Base-by-base conservation (phyloP, 208 protist species). In the Zelonia costaricensis region DNA sequence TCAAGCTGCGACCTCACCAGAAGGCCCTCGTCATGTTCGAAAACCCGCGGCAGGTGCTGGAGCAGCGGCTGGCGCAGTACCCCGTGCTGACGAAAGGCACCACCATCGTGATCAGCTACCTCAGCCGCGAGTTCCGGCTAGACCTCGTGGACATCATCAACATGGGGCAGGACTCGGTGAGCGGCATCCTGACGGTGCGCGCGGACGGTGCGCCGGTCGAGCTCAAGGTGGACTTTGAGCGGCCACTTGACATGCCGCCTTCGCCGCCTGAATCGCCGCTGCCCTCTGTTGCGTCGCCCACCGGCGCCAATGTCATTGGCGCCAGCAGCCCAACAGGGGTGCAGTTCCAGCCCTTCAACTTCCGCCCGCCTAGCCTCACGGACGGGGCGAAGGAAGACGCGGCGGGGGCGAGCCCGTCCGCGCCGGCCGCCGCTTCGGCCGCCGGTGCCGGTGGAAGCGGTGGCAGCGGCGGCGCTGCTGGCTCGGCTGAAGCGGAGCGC, bases 151-250 rank as follows among this genome's bases (percentile, higher is more conserved):
- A 97, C 31, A 92, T 94, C 61, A 75, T 76, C 27, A 73, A 88
- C 68, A 70, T 67, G 31, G 43, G 52, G 25, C 68, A 78, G 22
- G 47, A 72, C 8, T 69, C 73, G 12, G 62, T 93, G 12, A 52
- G 92, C 27, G 97, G 92, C 9, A 86, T 98, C 12, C 82, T 84
- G 22, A 98, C 96, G 40, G 89, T 97, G n/a, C 91, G 97, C 49
- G 81, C 83, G 0, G 84, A 93, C 30, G 73, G 74, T 9, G 60
- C 76, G 43, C 80, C 84, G 23, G 91, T 90, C 20, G 93, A 98
- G 71, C 59, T 98, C 43, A 95, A 98, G 49, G 92, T 98, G 5
- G 95, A 98, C 43, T 98, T 98, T 76, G 93, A 92, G 35, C 72
- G 92, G 6, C 94, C 95, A 6, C 69, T 94, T 2, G 94, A 97